phyloP scores from a whole-genome alignment of 2,329 filamentous ascomycete genomes.

The Phialocephala sp. region DNA sequence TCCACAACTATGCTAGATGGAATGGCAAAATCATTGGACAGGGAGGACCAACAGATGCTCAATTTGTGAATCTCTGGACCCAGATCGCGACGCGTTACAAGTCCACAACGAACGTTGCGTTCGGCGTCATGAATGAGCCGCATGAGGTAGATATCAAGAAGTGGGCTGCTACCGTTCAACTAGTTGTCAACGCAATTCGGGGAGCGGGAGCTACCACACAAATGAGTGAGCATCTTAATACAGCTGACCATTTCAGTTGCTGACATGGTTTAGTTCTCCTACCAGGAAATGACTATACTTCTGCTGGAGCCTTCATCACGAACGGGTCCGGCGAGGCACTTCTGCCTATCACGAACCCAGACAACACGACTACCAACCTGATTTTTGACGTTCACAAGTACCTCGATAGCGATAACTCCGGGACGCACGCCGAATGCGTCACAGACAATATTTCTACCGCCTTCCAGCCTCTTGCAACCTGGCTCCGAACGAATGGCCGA shows the following conservation, averaged over 20 bases:
- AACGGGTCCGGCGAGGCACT: conserved; percentile 58
- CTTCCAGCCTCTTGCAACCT: conserved; percentile 53
- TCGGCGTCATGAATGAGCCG: conserved; percentile 71
- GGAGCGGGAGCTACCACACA: conserved; percentile 63
- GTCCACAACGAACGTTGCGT: conserved; percentile 55
- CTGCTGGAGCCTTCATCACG: conserved; percentile 54
- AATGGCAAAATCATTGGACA: conserved; percentile 68
- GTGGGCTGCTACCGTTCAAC: conserved; percentile 66
- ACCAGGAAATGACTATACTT: conserved; percentile 64
- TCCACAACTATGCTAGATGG: conserved; percentile 65
- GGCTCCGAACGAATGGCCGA: conserved; percentile 53
- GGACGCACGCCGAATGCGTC: conserved; percentile 56
- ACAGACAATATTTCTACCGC: conserved; percentile 56
- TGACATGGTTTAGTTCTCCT: conserved; percentile 52
- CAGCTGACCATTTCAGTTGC: background rate
- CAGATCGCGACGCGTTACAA: conserved; percentile 64
- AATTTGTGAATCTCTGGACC: conserved; percentile 64
- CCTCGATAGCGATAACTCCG: conserved; percentile 63
- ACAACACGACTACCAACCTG: conserved; percentile 58
- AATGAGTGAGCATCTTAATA: conserved; percentile 47
- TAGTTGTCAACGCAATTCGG: conserved; percentile 68
- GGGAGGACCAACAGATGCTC: conserved; percentile 58
- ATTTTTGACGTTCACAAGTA: conserved; percentile 66
- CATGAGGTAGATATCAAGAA: conserved; percentile 47
- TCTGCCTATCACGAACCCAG: conserved; percentile 60